Base-by-base conservation (phyloP, 192 early-diverging fungal species). In the Thoreauomyces humboldtii region DNA sequence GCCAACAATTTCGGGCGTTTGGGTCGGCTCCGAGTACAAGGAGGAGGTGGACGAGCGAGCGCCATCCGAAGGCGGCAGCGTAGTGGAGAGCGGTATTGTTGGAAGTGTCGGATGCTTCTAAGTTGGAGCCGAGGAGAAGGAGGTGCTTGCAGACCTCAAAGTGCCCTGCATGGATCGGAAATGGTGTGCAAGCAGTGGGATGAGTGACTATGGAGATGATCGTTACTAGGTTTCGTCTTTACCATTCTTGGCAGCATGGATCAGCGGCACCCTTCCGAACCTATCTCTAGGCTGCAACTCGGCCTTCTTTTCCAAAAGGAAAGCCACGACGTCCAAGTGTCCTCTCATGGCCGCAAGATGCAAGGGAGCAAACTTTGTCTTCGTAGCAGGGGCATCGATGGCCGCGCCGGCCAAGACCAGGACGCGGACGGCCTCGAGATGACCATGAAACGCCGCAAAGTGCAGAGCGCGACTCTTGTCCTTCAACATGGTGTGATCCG, bases 81-180 rank as follows among this genome's bases (percentile, higher is more conserved):
- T 80, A 80, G 61, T 84, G 82, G 34, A 80, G 27, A n/a, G 79
- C 59, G 0, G 59, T 52, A 52, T 83, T 85, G 14, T 69, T 63
- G 29, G 70, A 73, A 4, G 73, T 72, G 69, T 85, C 83, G 31
- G 21, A 19, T 15, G 68, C 71, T 41, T 73, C 52, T 24, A 75
- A 65, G 56, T 85, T 67, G 2, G 70, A 65, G 45, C 83, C 83
- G 34, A 61, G 61, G 3, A 44, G 41, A 21, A 85, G 43, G 29
- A 85, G 61, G n/a, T 57, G 48, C 14, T 74, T 67, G 19, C 34
- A 73, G 24, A 77, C 42, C 14, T 74, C 75, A 45, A 48, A 71
- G 35, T 81, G 72, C 5, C 83, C n/a, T n/a, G n/a, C n/a, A n/a
- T n/a, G n/a, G n/a, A n/a, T n/a, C n/a, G n/a, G n/a, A n/a, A n/a